These are phyloP conservation scores for Flaveria ramosissima DNA, from an alignment of 129 eudicot genomes.

Conservation along the genomic window DNA sequence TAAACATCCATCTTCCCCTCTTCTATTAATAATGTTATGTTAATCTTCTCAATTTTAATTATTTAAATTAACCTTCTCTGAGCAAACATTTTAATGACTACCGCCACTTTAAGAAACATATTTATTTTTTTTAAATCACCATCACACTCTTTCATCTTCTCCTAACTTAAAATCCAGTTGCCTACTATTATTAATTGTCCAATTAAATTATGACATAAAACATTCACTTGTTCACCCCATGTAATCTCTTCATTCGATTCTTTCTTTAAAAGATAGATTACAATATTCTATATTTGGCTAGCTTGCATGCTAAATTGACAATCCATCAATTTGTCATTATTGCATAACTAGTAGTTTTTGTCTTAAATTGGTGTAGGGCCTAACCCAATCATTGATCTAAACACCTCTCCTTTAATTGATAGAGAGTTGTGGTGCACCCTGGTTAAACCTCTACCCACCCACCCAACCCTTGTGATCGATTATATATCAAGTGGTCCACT, in stretches of 20 bases:
- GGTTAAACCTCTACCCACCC: slow-evolving; percentile 24
- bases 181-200: not conserved
- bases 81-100: too few species aligned
- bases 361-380: slow-evolving; percentile 29
- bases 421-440: slow-evolving; percentile 38
- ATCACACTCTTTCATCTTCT: not conserved
- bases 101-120: too few species aligned
- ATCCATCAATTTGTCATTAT: slow-evolving; percentile 27
- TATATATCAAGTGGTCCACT: slow-evolving; percentile 36
- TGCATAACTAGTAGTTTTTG: slow-evolving; percentile 13
- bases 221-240: not conserved
- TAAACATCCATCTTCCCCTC: not conserved
- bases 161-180: not conserved
- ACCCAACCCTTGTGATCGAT: slow-evolving; percentile 10
- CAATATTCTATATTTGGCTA: not conserved
- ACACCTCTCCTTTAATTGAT: slow-evolving; percentile 30
- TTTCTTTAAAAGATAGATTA: slow-evolving; percentile 1
- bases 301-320: slow-evolving; percentile 30
- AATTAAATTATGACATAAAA: slow-evolving; percentile 1
- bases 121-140: not conserved
- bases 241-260: not conserved
- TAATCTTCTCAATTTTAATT: not conserved
- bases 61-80: not conserved
- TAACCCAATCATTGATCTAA: slow-evolving; percentile 37
- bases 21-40: not conserved